Evolutionary conservation across 805 yeast genomes (phyloP).

Genomic region (Starmera dryadoides): DNA sequence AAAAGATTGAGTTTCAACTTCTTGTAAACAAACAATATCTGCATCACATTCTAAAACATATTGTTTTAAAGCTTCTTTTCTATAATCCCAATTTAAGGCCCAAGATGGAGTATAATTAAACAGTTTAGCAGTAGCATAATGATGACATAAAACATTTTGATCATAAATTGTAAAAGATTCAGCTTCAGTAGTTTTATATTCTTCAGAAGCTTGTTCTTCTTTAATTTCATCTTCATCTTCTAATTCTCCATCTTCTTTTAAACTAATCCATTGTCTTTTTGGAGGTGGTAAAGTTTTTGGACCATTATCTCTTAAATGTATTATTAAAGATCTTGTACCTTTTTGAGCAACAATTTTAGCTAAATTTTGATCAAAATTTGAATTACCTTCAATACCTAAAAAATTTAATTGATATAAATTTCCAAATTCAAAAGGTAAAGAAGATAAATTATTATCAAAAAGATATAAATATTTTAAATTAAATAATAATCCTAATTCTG

Average conservation of each 20-base stretch:
- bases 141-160: constrained; percentile 91
- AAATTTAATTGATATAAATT: constrained; percentile 76
- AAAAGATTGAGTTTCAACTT: constrained; percentile 81
- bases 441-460: constrained; percentile 76
- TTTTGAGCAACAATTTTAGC: constrained; percentile 66
- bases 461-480: constrained; percentile 75
- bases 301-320: constrained; percentile 74
- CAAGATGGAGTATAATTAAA: constrained; percentile 94
- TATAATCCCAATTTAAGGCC: constrained; percentile 93
- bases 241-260: constrained; percentile 71
- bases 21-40: constrained; percentile 89
- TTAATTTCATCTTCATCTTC: constrained; percentile 19
- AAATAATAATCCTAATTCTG: constrained; percentile 77
- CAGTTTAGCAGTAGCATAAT: constrained; percentile 87
- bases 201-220: constrained; percentile 14
- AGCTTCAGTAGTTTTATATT: constrained; percentile 17
- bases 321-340: constrained; percentile 80
- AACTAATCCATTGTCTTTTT: constrained; percentile 77
- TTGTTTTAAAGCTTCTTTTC: constrained; percentile 67
- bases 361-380: constrained; percentile 51
- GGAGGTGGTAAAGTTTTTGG: constrained; percentile 60
- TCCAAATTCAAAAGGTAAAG: constrained; percentile 82
- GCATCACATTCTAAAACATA: constrained; percentile 61
- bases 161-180: constrained; percentile 69
- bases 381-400: constrained; percentile 91